These are phyloP conservation scores for Termitomyces sp. DNA, from an alignment of 768 basidiomycete genomes.

Conservation along the genomic window DNA sequence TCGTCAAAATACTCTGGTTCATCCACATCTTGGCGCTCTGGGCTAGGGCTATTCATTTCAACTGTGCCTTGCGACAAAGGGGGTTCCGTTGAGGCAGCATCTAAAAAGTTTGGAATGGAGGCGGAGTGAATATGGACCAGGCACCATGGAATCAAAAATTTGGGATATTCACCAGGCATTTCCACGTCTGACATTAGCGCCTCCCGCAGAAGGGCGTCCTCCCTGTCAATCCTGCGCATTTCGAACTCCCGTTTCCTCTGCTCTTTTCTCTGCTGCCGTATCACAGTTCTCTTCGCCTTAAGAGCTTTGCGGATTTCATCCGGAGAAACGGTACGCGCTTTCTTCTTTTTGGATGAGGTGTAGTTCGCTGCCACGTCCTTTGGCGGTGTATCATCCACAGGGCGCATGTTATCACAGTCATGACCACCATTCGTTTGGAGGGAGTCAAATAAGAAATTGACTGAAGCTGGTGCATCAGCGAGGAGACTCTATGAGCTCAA, in stretches of 20 bases:
- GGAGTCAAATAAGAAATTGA: constrained; percentile 29
- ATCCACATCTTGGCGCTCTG: background rate
- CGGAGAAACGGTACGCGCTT: constrained; percentile 50
- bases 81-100: background rate
- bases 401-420: constrained; percentile 19
- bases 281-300: constrained; percentile 31
- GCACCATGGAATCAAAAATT: background rate
- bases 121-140: background rate
- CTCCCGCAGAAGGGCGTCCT: constrained; percentile 38
- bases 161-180: constrained; percentile 14
- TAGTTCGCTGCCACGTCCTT: constrained; percentile 28
- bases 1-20: constrained; percentile 11
- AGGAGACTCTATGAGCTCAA: background rate
- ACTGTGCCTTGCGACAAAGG: constrained; percentile 7
- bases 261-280: constrained; percentile 39
- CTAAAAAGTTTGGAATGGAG: background rate
- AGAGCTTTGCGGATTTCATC: constrained; percentile 29
- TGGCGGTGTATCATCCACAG: constrained; percentile 27
- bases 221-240: constrained; percentile 32
- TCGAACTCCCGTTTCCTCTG: constrained; percentile 36
- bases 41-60: constrained; percentile 14
- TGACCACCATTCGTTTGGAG: constrained; percentile 30
- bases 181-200: constrained; percentile 27
- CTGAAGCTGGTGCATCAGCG: constrained; percentile 18
- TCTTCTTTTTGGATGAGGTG: constrained; percentile 36